phyloP scores from a whole-genome alignment of 1,284 basidiomycete genomes.

The Malassezia furfur region DNA sequence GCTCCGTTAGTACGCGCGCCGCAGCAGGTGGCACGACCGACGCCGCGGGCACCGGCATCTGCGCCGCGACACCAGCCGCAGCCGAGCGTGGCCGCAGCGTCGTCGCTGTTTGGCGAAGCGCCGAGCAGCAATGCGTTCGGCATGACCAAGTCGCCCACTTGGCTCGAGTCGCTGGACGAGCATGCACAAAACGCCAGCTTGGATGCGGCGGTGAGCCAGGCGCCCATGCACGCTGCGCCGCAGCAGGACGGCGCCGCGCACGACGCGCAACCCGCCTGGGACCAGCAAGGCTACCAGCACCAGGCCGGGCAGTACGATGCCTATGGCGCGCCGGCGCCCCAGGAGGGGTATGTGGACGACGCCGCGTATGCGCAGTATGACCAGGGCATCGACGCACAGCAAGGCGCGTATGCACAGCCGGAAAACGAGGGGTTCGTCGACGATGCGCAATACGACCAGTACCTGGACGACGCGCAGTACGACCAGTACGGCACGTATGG shows the following conservation, averaged over 20 bases:
- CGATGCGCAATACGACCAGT: conserved; percentile 8
- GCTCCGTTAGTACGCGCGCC: not conserved
- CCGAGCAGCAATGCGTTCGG: not conserved
- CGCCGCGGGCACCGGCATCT: not conserved
- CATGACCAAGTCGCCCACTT: conserved; percentile 3
- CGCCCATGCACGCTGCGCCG: not conserved
- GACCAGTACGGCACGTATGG: not conserved
- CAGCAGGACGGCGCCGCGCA: not conserved
- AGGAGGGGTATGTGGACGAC: conserved; percentile 1
- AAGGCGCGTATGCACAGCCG: not conserved
- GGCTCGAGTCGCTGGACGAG: not conserved
- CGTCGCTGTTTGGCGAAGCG: conserved; percentile 7
- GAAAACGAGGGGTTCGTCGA: conserved; percentile 15
- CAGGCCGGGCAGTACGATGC: not conserved
- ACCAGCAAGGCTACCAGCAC: not conserved
- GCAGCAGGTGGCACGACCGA: not conserved
- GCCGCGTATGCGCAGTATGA: conserved; percentile 5
- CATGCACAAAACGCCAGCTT: not conserved
- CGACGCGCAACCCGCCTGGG: not conserved
- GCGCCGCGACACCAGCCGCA: conserved; percentile 5
- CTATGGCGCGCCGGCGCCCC: not conserved
- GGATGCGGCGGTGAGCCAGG: not conserved
- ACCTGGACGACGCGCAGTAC: conserved; percentile 13
- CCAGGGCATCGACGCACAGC: not conserved
- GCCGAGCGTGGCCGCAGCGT: conserved; percentile 5